phyloP scores from a whole-genome alignment of 768 basidiomycete species.

The Mycena olivaceomarginata region DNA sequence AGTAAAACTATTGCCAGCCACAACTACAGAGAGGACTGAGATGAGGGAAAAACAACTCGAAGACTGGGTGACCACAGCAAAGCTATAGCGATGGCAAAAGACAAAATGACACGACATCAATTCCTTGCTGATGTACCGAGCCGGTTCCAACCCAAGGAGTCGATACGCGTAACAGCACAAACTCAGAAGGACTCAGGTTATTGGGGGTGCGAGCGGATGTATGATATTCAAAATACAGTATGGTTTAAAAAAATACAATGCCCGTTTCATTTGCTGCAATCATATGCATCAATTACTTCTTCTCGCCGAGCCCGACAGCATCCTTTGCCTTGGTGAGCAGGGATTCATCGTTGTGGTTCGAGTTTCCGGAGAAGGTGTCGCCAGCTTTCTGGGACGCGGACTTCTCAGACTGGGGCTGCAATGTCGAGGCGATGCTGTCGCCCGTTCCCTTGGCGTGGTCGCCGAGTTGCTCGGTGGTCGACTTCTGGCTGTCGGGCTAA shows the following conservation, averaged over 20 bases:
- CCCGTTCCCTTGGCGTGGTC: constrained; percentile 69
- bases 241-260: constrained; percentile 17
- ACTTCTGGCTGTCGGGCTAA: constrained; percentile 78
- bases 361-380: constrained; percentile 68
- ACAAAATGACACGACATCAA: no score
- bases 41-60: no score
- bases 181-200: no score
- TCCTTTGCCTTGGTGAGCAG: constrained; percentile 72
- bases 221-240: background rate
- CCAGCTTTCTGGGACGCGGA: constrained; percentile 68
- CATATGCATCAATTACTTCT: constrained; percentile 47
- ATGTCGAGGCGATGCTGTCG: constrained; percentile 68
- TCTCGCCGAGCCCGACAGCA: constrained; percentile 67
- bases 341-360: constrained; percentile 68
- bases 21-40: no score
- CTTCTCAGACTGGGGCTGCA: constrained; percentile 76
- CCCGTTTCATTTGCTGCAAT: background rate
- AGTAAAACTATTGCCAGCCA: no score
- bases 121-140: no score
- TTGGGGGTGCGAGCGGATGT: no score
- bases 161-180: no score
- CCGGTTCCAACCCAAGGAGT: no score
- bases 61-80: no score
- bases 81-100: no score
- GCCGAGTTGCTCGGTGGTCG: constrained; percentile 67